Base-by-base conservation (phyloP, 345 rosid species). In the Euphorbia lathyris region DNA sequence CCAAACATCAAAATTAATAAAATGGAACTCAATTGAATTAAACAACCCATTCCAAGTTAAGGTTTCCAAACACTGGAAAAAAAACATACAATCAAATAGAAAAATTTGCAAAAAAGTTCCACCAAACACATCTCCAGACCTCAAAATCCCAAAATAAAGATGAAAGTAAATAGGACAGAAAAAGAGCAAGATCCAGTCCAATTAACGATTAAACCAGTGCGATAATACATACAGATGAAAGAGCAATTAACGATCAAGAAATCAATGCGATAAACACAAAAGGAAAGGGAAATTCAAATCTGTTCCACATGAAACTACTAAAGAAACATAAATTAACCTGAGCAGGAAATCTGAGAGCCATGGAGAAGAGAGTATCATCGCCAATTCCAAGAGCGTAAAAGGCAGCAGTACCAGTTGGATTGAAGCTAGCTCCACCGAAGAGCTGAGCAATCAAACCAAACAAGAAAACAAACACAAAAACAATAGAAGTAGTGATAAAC, bases 391-490 rank as follows among this genome's bases (percentile, higher is more conserved):
- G 97, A 7, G 95, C 88, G 63, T 90, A 92, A 74, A 96, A 88
- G 56, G 99, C 75, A 3, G 97, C 96, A 63, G 69, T 96, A 14
- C 85, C 96, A 5, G 91, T 86, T 47, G 99, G 98, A 69, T 92
- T 96, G 65, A 90, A 96, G 79, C 91, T 88, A 71, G 99, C 99
- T 1, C 99, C 99, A 57, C 99, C 97, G 14, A 96, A 84, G 47
- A 72, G 65, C 0, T 20, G 81, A 40, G 80, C 97, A 27, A 96
- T 83, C 32, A 86, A 68, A 19, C 61, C 76, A 57, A 92, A 92
- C 53, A 86, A 36, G 52, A 86, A 84, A 50, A 90, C 85, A 68
- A 88, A 92, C 61, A 83, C 78, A 36, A 89, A 95, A 66, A 95
- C 72, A 7, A 92, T 72, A n/a, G 72, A 23, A 10, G 87, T 89